Evolutionary conservation across 2,329 filamentous ascomycete genomes (phyloP).

Genomic region (Cercospora sp.): DNA sequence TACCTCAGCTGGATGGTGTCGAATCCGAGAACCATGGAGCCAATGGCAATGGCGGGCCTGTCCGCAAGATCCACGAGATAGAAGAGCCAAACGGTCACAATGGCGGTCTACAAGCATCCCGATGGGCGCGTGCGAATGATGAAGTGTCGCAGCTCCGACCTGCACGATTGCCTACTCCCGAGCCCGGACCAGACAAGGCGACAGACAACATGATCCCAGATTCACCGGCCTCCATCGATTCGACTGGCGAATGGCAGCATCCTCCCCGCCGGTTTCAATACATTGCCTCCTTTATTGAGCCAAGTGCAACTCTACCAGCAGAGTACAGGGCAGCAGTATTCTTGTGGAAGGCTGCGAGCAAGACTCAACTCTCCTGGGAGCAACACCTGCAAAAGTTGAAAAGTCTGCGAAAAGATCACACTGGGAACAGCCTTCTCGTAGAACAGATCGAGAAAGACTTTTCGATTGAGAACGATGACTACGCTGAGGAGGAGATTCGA

Average conservation of each 20-base stretch:
- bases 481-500: slow-evolving; percentile 11
- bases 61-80: background rate
- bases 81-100: background rate
- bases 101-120: background rate
- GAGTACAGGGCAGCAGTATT: slow-evolving; percentile 25
- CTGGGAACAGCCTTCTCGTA: background rate
- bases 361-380: slow-evolving; percentile 27
- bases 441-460: slow-evolving; percentile 8
- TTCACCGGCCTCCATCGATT: slow-evolving; percentile 22
- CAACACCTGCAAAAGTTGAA: slow-evolving; percentile 13
- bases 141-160: background rate
- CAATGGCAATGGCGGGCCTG: background rate
- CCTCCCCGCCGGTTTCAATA: slow-evolving; percentile 28
- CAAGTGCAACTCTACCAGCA: slow-evolving; percentile 21
- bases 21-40: background rate
- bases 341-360: slow-evolving; percentile 28
- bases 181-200: background rate
- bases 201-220: background rate
- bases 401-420: slow-evolving; percentile 1
- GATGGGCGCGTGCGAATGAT: background rate
- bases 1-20: slow-evolving; percentile 7
- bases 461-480: slow-evolving; percentile 14
- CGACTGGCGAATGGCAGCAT: slow-evolving; percentile 22
- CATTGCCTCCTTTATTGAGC: slow-evolving; percentile 23
- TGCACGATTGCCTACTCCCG: background rate